Percentiles rank a stretch among this genome's conserved stretches.
These are phyloP conservation scores for Tilletia indica DNA, from an alignment of 1,284 basidiomycete species.

Conservation along the genomic window DNA sequence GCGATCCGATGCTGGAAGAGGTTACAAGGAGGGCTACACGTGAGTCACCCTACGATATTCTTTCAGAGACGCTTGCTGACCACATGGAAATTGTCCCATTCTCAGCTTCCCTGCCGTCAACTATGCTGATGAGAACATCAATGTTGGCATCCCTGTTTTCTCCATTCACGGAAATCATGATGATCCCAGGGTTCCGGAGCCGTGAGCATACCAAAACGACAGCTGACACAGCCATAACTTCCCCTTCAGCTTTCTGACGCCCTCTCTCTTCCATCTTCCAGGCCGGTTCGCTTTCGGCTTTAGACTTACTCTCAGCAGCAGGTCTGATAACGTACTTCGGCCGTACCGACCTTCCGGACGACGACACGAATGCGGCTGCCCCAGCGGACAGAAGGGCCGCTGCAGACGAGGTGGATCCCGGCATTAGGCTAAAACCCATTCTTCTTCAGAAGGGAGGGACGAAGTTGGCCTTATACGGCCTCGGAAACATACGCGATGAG, in stretches of 20 bases:
- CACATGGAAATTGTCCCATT: neutral
- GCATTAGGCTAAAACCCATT: conserved; percentile 84
- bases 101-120: conserved; percentile 89
- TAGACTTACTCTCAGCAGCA: conserved; percentile 89
- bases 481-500: conserved; percentile 94
- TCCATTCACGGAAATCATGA: conserved; percentile 99
- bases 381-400: neutral
- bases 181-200: conserved; percentile 90
- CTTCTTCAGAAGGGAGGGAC: conserved; percentile 85
- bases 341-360: conserved; percentile 63
- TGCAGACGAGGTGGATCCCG: conserved; percentile 61
- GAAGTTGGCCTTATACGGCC: conserved; percentile 82
- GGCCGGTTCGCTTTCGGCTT: conserved; percentile 85
- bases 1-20: conserved; percentile 82
- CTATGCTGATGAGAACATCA: conserved; percentile 94
- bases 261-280: neutral
- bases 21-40: conserved; percentile 67
- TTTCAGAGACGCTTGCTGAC: neutral
- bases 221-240: neutral
- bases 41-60: conserved; percentile 58
- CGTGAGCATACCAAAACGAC: conserved; percentile 59
- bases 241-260: neutral
- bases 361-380: conserved; percentile 26
- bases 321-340: conserved; percentile 98
- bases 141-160: conserved; percentile 91